Evolutionary conservation across 139 green algal genomes (phyloP).

Genomic region (Diplosphaera chodatii): DNA sequence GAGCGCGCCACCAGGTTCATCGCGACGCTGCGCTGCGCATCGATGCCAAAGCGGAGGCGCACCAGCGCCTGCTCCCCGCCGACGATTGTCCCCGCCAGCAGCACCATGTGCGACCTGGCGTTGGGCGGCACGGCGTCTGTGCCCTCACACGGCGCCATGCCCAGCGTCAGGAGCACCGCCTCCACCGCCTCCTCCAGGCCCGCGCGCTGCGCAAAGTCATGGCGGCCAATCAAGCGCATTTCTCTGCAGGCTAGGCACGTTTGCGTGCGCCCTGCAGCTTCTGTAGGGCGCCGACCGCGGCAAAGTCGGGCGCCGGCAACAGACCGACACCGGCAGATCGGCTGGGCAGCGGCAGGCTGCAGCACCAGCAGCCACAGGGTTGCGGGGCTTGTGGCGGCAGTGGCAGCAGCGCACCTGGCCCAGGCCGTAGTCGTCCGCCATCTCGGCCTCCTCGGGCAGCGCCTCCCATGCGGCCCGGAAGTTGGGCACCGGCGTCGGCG

Average conservation of each 20-base stretch:
- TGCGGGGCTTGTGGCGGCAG: not conserved
- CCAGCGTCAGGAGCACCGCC: slow-evolving; percentile 77
- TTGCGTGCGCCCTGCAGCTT: not conserved
- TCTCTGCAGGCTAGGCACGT: too few species aligned
- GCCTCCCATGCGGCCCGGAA: slow-evolving; percentile 84
- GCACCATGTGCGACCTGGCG: slow-evolving; percentile 81
- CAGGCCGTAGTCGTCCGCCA: slow-evolving; percentile 89
- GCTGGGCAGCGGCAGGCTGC: too few species aligned
- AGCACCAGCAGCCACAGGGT: not conserved
- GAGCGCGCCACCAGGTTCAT: slow-evolving; percentile 93
- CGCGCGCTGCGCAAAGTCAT: not conserved
- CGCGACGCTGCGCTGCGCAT: slow-evolving; percentile 76
- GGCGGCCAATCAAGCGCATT: too few species aligned
- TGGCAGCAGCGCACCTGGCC: slow-evolving; percentile 46
- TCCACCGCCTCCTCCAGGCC: slow-evolving; percentile 79
- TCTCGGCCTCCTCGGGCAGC: slow-evolving; percentile 63
- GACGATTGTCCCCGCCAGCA: slow-evolving; percentile 78
- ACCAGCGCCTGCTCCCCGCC: slow-evolving; percentile 65
- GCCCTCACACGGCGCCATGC: slow-evolving; percentile 89
- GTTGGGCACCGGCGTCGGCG: slow-evolving; percentile 60
- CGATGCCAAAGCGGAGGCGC: slow-evolving; percentile 89
- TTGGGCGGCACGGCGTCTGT: slow-evolving; percentile 91
- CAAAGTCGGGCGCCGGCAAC: too few species aligned
- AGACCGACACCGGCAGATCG: too few species aligned
- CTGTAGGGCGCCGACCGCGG: too few species aligned